Evolutionary conservation across 2,329 filamentous ascomycete species (phyloP).

Genomic region (Aspergillus amoenus): DNA sequence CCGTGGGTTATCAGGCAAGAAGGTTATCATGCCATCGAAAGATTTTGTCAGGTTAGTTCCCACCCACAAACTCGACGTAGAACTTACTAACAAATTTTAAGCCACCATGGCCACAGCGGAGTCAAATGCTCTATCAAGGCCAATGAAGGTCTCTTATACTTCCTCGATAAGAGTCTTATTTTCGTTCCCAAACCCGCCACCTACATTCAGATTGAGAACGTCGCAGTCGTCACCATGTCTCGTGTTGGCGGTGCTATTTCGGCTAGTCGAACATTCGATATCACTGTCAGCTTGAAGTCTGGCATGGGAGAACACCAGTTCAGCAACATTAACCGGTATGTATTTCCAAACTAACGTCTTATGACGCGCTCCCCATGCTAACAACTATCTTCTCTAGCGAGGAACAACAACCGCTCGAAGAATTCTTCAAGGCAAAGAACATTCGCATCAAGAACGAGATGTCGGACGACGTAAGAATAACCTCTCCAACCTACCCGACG

Average conservation of each 20-base stretch:
- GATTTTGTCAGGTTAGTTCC: constrained; percentile 74
- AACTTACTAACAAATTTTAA: constrained; percentile 14
- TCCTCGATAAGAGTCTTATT: constrained; percentile 96
- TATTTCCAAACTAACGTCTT: background rate
- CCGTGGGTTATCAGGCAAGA: constrained; percentile 89
- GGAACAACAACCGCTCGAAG: constrained; percentile 93
- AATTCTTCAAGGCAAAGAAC: constrained; percentile 94
- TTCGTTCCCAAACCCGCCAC: constrained; percentile 98
- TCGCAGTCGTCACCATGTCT: constrained; percentile 88
- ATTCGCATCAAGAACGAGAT: constrained; percentile 98
- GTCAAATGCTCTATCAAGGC: constrained; percentile 99
- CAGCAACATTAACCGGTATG: constrained; percentile 91
- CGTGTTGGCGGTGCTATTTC: constrained; percentile 92
- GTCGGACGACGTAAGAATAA: constrained; percentile 76
- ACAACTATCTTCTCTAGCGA: constrained; percentile 52
- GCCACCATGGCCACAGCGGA: constrained; percentile 87
- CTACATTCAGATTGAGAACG: constrained; percentile 94
- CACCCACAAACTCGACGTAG: background rate
- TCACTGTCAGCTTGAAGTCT: constrained; percentile 85
- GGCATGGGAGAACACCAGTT: constrained; percentile 90
- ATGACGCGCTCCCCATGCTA: constrained; percentile 19
- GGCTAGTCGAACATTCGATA: constrained; percentile 93
- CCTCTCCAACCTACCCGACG: background rate
- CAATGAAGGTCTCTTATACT: constrained; percentile 96
- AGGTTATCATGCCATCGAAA: constrained; percentile 88